phyloP scores from a whole-genome alignment of 805 yeast species.

The Wickerhamomyces ciferrii region DNA sequence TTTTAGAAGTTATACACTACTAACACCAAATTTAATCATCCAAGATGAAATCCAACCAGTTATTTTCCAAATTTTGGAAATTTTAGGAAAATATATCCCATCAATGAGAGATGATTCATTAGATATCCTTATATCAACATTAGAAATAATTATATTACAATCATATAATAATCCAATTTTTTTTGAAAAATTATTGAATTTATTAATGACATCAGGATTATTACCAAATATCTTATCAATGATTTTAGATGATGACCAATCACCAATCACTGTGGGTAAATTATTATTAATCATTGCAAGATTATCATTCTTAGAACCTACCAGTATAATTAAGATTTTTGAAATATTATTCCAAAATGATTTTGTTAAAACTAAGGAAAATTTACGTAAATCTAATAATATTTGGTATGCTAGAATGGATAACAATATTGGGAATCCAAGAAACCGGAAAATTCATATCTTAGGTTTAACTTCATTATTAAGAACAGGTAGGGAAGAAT shows the following conservation, averaged over 20 bases:
- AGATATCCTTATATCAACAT: constrained; percentile 44
- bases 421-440: constrained; percentile 62
- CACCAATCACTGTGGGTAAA: constrained; percentile 26
- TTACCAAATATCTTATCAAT: constrained; percentile 23
- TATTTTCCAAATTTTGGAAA: constrained; percentile 35
- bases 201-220: constrained; percentile 22
- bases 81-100: constrained; percentile 47
- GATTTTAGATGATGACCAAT: constrained; percentile 24
- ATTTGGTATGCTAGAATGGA: constrained; percentile 41
- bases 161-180: constrained; percentile 13
- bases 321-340: constrained; percentile 18
- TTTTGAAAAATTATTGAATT: constrained; percentile 13
- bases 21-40: constrained; percentile 35
- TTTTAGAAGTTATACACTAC: constrained; percentile 54
- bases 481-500: constrained; percentile 27
- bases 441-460: constrained; percentile 63
- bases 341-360: constrained; percentile 24
- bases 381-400: constrained; percentile 24
- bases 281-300: constrained; percentile 30
- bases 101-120: constrained; percentile 70
- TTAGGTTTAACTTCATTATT: constrained; percentile 55
- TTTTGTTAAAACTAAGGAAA: constrained; percentile 16
- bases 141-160: constrained; percentile 41
- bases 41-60: constrained; percentile 29
- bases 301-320: constrained; percentile 28